Conservation (phyloP, 2,329 filamentous ascomycete species). For the Exophiala lecanii-corni region DNA sequence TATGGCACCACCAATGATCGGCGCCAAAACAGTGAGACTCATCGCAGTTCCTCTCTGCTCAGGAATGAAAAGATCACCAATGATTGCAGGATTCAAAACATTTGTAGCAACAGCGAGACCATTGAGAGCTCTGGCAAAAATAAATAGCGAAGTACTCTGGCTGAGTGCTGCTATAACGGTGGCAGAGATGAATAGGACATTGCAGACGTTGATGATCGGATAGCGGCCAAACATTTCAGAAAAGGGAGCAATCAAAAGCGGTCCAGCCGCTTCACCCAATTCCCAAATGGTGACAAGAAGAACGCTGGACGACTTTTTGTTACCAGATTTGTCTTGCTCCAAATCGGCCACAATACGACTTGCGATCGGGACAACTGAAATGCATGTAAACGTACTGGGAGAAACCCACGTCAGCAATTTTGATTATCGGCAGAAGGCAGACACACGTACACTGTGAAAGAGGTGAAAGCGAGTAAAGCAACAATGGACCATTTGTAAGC, state of each 20-base stretch:
- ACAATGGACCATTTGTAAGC: slow-evolving; percentile 25
- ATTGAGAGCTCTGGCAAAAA: slow-evolving; percentile 42
- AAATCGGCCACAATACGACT: slow-evolving; percentile 48
- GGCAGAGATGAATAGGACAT: slow-evolving; percentile 43
- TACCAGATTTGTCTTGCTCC: slow-evolving; percentile 28
- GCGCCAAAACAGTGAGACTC: slow-evolving; percentile 54
- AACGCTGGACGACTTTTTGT: slow-evolving; percentile 46
- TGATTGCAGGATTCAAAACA: slow-evolving; percentile 59
- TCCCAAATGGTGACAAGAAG: slow-evolving; percentile 49
- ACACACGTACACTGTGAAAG: slow-evolving; percentile 25
- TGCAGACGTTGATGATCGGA: slow-evolving; percentile 36
- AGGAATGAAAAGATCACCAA: slow-evolving; percentile 58
- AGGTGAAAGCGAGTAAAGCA: slow-evolving; percentile 23
- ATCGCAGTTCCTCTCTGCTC: slow-evolving; percentile 57
- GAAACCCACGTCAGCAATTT: too few relatives aligned
- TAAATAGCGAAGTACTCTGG: slow-evolving; percentile 36
- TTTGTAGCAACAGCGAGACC: slow-evolving; percentile 44
- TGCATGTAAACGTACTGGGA: slow-evolving; percentile 55
- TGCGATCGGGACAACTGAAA: slow-evolving; percentile 52
- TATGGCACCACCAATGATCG: slow-evolving; percentile 40
- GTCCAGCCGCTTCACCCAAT: slow-evolving; percentile 44
- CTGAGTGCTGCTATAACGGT: slow-evolving; percentile 38
- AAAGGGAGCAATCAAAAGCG: slow-evolving; percentile 42
- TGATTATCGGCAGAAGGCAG: too few relatives aligned
- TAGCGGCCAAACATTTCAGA: slow-evolving; percentile 42